Evolutionary conservation across 108 stramenopile species (phyloP).

Genomic region (Seminavis robusta): DNA sequence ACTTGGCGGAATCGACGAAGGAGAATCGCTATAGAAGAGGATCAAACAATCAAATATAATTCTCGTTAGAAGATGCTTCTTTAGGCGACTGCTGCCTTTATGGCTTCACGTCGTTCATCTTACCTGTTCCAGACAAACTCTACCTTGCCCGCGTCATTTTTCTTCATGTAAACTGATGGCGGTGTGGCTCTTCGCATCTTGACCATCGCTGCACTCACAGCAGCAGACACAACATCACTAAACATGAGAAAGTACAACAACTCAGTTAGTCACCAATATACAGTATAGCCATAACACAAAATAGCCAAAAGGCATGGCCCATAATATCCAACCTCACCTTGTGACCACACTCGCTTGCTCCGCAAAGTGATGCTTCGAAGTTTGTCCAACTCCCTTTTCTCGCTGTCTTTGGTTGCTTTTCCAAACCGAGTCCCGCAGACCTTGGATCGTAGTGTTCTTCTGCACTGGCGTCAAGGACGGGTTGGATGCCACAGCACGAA

Average conservation of each 20-base stretch:
- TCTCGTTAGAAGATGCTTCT: background rate
- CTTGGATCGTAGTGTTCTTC: slow-evolving; percentile 84
- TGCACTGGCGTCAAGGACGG: slow-evolving; percentile 60
- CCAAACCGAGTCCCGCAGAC: slow-evolving; percentile 76
- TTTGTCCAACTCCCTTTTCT: slow-evolving; percentile 16
- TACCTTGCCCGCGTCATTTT: slow-evolving; percentile 47
- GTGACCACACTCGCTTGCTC: no score
- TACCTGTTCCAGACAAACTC: slow-evolving; percentile 55
- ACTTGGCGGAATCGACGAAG: slow-evolving; percentile 23
- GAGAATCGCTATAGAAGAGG: slow-evolving; percentile 20
- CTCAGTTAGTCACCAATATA: no score
- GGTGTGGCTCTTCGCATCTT: slow-evolving; percentile 44
- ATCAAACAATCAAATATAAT: slow-evolving; percentile 1
- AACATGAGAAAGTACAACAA: no score
- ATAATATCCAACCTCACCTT: no score
- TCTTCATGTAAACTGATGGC: slow-evolving; percentile 66
- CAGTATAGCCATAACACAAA: no score
- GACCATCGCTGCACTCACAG: slow-evolving; percentile 11
- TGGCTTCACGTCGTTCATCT: no score
- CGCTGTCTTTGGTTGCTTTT: slow-evolving; percentile 71
- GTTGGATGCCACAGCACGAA: slow-evolving; percentile 78
- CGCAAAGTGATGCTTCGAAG: no score
- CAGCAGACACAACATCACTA: no score
- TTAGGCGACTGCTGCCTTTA: no score
- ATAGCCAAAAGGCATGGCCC: no score